Evolutionary conservation across 1,284 basidiomycete genomes (phyloP), one percentile per base, ranked within the genome.

Genomic region (Trichosporon sp.): DNA sequence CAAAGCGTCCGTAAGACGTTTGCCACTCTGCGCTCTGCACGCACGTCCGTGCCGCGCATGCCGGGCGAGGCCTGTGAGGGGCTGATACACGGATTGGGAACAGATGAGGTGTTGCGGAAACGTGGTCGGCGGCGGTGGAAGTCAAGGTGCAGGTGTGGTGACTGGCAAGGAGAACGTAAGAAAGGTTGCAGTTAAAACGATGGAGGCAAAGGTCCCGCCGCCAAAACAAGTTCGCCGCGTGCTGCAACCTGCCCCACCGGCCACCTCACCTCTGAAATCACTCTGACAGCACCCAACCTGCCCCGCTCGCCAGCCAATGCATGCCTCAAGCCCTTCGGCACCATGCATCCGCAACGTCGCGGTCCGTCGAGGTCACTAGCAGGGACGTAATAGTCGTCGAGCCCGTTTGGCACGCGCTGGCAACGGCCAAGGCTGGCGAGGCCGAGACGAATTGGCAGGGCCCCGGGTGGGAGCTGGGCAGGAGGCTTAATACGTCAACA

Each of bases 141-240:
- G 43, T 5, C 16, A 7, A 5, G 43, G 43, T 46, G 3, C 43
- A 46, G 43, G 43, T 46, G 4, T 37, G 43, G 43, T 46, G 43
- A 46, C 43, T 46, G 16, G 43, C 16, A 8, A 54, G 51, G 19
- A 54, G 10, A 19, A 11, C 3, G 51, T 26, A 46, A 46, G 51
- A 54, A 26, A 7, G 51, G 21, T 26, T 8, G 51, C 7, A 11
- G 51, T 54, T 26, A 54, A 19, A 26, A 26, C 51, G 19, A 54
- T 54, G 51, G 21, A 26, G 51, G 51, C 51, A 54, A 54, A 54
- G 51, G 51, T 54, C 51, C 51, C 51, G 51, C 51, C 51, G 51
- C 51, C 21, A 54, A 54, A 54, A 54, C 51, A 54, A 26, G 51
- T 11, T 19, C 19, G 51, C 51, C 51, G 51, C 51, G 51, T 54